phyloP scores from a whole-genome alignment of 2,329 filamentous ascomycete species.

The Raffaelea albimanens region DNA sequence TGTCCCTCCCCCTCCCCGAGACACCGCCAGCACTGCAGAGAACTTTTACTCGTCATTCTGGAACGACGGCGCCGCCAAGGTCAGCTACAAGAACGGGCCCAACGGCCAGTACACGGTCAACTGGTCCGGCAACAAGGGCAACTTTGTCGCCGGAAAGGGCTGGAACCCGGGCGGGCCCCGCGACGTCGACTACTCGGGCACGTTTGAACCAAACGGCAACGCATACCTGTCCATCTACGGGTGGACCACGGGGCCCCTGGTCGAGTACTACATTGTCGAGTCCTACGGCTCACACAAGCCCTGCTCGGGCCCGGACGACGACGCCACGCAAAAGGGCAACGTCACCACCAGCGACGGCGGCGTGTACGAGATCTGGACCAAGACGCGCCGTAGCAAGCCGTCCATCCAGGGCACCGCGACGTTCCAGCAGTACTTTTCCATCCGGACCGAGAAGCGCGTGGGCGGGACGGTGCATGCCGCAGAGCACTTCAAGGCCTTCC shows the following conservation, averaged over 20 bases:
- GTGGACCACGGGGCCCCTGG: constrained; percentile 11
- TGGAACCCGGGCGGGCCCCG: constrained; percentile 32
- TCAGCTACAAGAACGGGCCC: constrained; percentile 29
- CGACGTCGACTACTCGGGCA: constrained; percentile 38
- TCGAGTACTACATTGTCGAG: constrained; percentile 14
- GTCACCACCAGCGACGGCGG: constrained; percentile 22
- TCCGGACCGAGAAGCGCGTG: constrained; percentile 38
- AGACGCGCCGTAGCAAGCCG: constrained; percentile 27
- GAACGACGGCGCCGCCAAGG: constrained; percentile 29
- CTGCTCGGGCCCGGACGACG: constrained; percentile 12
- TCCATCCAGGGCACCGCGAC: constrained; percentile 36
- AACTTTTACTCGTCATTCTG: constrained; percentile 36
- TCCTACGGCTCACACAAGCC: constrained; percentile 13
- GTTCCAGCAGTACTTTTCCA: constrained; percentile 40
- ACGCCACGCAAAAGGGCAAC: constrained; percentile 21
- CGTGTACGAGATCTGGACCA: constrained; percentile 24
- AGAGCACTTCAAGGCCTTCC: constrained; percentile 41
- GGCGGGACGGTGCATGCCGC: constrained; percentile 35
- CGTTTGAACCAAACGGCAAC: constrained; percentile 37
- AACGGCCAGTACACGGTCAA: constrained; percentile 26
- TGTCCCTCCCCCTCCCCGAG: not conserved
- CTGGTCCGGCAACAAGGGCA: constrained; percentile 32
- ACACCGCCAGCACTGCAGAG: constrained; percentile 16
- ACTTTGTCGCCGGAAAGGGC: constrained; percentile 49
- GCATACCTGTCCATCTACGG: constrained; percentile 18